Conservation (phyloP, 1,284 basidiomycete genomes). For the Melampsora larici-populina region DNA sequence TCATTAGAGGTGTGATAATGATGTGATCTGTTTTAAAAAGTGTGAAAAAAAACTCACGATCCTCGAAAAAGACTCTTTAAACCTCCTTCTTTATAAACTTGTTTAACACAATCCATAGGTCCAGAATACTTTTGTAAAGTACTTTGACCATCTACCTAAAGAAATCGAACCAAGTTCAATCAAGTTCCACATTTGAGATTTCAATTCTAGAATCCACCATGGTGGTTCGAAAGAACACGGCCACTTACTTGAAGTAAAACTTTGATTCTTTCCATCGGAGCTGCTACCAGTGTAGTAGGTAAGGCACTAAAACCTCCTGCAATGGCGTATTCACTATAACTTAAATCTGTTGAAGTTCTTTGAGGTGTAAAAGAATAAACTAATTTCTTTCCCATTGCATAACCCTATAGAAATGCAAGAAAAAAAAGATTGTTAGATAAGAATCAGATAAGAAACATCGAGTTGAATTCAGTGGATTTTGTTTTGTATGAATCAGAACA, state of each 20-base stretch:
- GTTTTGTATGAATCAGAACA: no score
- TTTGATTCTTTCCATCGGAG: constrained; percentile 95
- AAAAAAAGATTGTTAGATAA: neutral
- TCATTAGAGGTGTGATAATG: no score
- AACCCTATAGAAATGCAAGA: constrained; percentile 59
- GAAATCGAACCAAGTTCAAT: constrained; percentile 44
- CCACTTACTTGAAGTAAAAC: constrained; percentile 76
- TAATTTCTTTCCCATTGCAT: constrained; percentile 87
- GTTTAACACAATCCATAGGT: constrained; percentile 82
- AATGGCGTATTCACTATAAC: constrained; percentile 77
- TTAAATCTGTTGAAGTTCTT: constrained; percentile 65
- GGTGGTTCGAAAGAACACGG: no score
- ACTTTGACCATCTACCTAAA: constrained; percentile 43
- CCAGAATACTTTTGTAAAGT: constrained; percentile 74
- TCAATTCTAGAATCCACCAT: no score
- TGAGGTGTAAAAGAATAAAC: constrained; percentile 63
- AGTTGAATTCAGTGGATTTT: neutral
- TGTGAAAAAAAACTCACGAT: constrained; percentile 57
- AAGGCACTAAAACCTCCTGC: constrained; percentile 94
- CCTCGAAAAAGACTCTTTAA: constrained; percentile 89
- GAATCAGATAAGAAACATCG: no score
- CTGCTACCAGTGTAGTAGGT: constrained; percentile 85
- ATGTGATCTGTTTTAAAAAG: no score
- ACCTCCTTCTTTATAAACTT: constrained; percentile 92
- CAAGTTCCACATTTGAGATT: no score